Base-by-base conservation (phyloP, 2,329 filamentous ascomycete genomes). In the Cryphonectria nitschkei region DNA sequence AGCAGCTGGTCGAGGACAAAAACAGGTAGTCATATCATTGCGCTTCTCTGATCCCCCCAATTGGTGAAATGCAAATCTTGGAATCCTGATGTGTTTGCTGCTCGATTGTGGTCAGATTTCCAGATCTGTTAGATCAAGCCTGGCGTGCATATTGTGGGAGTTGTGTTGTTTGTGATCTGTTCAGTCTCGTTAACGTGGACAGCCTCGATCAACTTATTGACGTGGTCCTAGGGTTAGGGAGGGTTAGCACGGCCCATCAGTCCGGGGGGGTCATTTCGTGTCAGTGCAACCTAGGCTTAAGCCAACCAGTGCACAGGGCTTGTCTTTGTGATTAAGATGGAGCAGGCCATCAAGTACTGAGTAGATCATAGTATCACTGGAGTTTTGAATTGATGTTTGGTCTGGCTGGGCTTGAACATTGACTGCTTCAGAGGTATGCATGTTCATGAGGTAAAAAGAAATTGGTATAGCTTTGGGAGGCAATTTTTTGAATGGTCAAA, bases 21-120 rank as follows among this genome's bases (percentile, higher is more conserved):
- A 29, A 39, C 52, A 26, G 50, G 64, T 32, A 29, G 34, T 67
- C 65, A 67, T 67, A 37, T 58, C 50, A 52, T 41, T 37, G n/a
- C 34, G 63, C 26, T 34, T 19, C 26, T 34, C 29, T 16, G 9
- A 8, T n/a, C 11, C 34, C 46, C 46, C 58, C n/a, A 11, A 22
- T 4, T 19, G 2, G 22, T 13, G 8, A n/a, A 22, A 11, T 14
- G 32, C 58, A n/a, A 19, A 26, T 39, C 11, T 29, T 16, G 39
- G 26, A 19, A 34, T 37, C 2, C 4, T 32, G 26, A 52, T 6
- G n/a, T 7, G 2, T 4, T 5, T 58, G 0, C n/a, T 54, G 41
- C 26, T 32, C 9, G 2, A 11, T 46, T 22, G 14, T 50, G 41
- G 6, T 37, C 29, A 8, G 14, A 58, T 8, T 3, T 34, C 13